phyloP scores from a whole-genome alignment of 768 basidiomycete genomes.

The Naematelia aurantialba region DNA sequence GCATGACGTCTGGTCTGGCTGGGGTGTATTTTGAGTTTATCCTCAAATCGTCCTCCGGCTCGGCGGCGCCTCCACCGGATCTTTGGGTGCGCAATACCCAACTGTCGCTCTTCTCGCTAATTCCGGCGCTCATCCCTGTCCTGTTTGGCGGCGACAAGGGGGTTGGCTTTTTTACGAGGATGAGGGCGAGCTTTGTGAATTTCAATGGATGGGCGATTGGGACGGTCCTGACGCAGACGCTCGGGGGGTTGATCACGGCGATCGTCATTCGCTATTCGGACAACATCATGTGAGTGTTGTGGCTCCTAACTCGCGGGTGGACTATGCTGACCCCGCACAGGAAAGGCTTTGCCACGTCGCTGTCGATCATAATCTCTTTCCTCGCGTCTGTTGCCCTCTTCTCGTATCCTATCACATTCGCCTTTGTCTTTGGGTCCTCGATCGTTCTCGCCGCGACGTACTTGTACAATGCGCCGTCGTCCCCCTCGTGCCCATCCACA shows the following conservation, averaged over 20 bases:
- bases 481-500: slow-evolving; percentile 13
- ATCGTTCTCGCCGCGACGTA: slow-evolving; percentile 85
- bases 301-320: not conserved
- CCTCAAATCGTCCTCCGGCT: slow-evolving; percentile 65
- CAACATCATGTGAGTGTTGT: slow-evolving; percentile 54
- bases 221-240: slow-evolving; percentile 78
- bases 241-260: slow-evolving; percentile 89
- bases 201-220: slow-evolving; percentile 91
- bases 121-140: slow-evolving; percentile 79
- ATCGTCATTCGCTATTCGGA: slow-evolving; percentile 92
- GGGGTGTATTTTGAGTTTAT: slow-evolving; percentile 99
- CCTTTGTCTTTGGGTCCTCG: slow-evolving; percentile 77
- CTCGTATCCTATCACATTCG: slow-evolving; percentile 77
- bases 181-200: slow-evolving; percentile 64
- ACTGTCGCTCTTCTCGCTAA: slow-evolving; percentile 85
- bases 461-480: slow-evolving; percentile 75
- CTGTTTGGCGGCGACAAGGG: slow-evolving; percentile 54
- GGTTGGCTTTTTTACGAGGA: slow-evolving; percentile 25
- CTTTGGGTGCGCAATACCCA: slow-evolving; percentile 97
- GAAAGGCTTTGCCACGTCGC: slow-evolving; percentile 91
- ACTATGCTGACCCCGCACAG: slow-evolving; percentile 55
- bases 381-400: slow-evolving; percentile 85
- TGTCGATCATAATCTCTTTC: slow-evolving; percentile 93
- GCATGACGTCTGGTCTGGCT: slow-evolving; percentile 91
- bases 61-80: slow-evolving; percentile 53